These are phyloP conservation scores for Pyrus hybrid DNA, from an alignment of 331 rosid genomes.

Conservation along the genomic window DNA sequence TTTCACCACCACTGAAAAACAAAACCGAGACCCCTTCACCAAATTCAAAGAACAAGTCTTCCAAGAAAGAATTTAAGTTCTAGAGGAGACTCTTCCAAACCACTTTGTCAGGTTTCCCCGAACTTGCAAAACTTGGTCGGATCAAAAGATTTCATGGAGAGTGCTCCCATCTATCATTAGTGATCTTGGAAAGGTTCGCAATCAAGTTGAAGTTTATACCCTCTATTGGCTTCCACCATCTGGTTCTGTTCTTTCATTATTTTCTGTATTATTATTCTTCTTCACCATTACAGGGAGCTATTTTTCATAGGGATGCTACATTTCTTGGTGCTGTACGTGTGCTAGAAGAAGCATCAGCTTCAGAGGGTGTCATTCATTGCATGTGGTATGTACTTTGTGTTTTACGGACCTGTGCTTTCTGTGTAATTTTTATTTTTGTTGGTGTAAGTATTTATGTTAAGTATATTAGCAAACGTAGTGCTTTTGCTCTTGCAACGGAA, in stretches of 20 bases:
- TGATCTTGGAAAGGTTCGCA: conserved; percentile 56
- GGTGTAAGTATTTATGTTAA: too few species aligned
- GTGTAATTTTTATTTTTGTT: too few species aligned
- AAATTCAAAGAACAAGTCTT: conserved; percentile 14
- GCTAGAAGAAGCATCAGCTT: conserved; percentile 64
- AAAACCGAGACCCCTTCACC: conserved; percentile 36
- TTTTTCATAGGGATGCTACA: conserved; percentile 36
- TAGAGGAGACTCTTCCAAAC: conserved; percentile 1
- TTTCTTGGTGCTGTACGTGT: conserved; percentile 44
- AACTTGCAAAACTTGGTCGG: conserved; percentile 27
- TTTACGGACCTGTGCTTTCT: too few species aligned
- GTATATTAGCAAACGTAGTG: too few species aligned
- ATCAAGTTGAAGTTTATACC: neutral
- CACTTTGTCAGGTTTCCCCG: conserved; percentile 45
- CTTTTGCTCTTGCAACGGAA: too few species aligned
- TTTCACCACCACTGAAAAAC: conserved; percentile 38
- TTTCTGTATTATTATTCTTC: too few species aligned
- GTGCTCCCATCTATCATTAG: conserved; percentile 38
- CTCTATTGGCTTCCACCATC: neutral
- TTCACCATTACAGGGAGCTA: conserved; percentile 8
- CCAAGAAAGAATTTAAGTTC: neutral
- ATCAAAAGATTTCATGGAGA: conserved; percentile 35
- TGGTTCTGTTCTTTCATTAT: too few species aligned
- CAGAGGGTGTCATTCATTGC: conserved; percentile 47
- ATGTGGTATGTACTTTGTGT: conserved; percentile 32